A percentile compares a stretch with the other conserved stretches of the same genome.
Evolutionary conservation across 2,329 filamentous ascomycete genomes (phyloP).

Genomic region (Lecanicillium sp.): DNA sequence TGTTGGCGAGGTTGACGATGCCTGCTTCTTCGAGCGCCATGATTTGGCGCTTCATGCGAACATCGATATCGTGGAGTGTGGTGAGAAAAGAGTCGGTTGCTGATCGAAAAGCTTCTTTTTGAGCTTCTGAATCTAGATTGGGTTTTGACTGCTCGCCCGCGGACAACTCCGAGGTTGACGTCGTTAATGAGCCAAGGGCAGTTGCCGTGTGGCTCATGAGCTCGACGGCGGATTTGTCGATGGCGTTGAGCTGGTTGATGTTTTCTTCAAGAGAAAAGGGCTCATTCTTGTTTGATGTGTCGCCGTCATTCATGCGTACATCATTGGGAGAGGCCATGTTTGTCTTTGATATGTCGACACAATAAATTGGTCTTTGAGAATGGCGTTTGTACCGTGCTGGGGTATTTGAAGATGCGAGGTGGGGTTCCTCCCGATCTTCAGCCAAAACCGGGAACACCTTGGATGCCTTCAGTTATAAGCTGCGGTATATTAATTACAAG

Average conservation of each 20-base stretch:
- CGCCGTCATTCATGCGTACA: conserved; percentile 19
- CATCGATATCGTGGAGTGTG: conserved; percentile 65
- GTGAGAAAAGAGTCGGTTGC: conserved; percentile 61
- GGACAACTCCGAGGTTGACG: conserved; percentile 14
- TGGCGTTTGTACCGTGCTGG: no score
- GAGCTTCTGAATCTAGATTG: conserved; percentile 35
- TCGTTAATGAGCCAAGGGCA: conserved; percentile 36
- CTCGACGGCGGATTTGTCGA: conserved; percentile 53
- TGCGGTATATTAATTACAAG: no score
- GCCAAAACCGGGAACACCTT: no score
- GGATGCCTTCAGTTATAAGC: no score
- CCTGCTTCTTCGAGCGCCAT: conserved; percentile 74
- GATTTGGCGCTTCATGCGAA: conserved; percentile 57
- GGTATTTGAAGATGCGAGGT: no score
- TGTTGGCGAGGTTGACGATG: conserved; percentile 49
- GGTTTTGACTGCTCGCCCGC: conserved; percentile 13
- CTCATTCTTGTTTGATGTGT: conserved; percentile 23
- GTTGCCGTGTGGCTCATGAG: conserved; percentile 36
- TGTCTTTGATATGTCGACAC: background rate
- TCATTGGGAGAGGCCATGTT: conserved; percentile 25
- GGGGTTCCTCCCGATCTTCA: no score
- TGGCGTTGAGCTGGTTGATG: conserved; percentile 70
- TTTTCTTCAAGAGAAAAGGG: conserved; percentile 69
- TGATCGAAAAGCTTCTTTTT: conserved; percentile 47
- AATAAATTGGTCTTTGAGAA: no score